A percentile compares a stretch with the other conserved stretches of the same genome.
phyloP scores from a whole-genome alignment of 2,329 filamentous ascomycete genomes.

The Neofusicoccum ribis region DNA sequence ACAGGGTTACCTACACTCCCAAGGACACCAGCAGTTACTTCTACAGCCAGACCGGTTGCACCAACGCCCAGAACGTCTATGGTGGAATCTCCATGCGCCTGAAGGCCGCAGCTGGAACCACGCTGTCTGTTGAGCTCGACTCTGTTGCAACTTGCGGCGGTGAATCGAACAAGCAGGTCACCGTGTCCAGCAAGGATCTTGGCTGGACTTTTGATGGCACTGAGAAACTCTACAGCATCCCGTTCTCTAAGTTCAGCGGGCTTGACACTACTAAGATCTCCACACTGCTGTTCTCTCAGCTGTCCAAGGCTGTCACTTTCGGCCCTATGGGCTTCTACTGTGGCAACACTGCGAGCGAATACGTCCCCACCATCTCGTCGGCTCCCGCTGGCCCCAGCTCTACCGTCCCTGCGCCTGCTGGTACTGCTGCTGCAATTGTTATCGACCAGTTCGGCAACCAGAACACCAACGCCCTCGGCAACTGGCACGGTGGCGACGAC shows the following conservation, averaged over 20 bases:
- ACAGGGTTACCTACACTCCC: slow-evolving; percentile 56
- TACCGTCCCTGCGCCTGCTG: slow-evolving; percentile 53
- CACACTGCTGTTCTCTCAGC: slow-evolving; percentile 52
- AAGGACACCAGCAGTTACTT: slow-evolving; percentile 55
- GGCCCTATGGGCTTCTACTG: slow-evolving; percentile 63
- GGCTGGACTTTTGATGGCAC: slow-evolving; percentile 63
- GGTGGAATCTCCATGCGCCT: slow-evolving; percentile 59
- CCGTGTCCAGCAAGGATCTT: slow-evolving; percentile 50
- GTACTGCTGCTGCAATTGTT: slow-evolving; percentile 52
- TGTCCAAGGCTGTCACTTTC: slow-evolving; percentile 51
- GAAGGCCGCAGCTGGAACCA: slow-evolving; percentile 54
- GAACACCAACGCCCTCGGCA: slow-evolving; percentile 59
- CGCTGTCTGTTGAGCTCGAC: slow-evolving; percentile 54
- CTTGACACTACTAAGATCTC: slow-evolving; percentile 55
- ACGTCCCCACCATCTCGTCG: slow-evolving; percentile 46
- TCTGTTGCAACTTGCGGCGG: slow-evolving; percentile 50
- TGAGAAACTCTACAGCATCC: slow-evolving; percentile 60
- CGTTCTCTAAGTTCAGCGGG: slow-evolving; percentile 54
- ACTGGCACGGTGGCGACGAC: slow-evolving; percentile 68
- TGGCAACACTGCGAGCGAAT: slow-evolving; percentile 52
- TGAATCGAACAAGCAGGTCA: slow-evolving; percentile 36
- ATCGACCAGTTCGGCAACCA: slow-evolving; percentile 61
- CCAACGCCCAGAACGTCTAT: slow-evolving; percentile 52
- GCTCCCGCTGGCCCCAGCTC: slow-evolving; percentile 45
- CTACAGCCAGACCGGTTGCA: slow-evolving; percentile 58